These are phyloP conservation scores for Wickerhamomyces xylosicus DNA, from an alignment of 805 yeast genomes.

Conservation along the genomic window DNA sequence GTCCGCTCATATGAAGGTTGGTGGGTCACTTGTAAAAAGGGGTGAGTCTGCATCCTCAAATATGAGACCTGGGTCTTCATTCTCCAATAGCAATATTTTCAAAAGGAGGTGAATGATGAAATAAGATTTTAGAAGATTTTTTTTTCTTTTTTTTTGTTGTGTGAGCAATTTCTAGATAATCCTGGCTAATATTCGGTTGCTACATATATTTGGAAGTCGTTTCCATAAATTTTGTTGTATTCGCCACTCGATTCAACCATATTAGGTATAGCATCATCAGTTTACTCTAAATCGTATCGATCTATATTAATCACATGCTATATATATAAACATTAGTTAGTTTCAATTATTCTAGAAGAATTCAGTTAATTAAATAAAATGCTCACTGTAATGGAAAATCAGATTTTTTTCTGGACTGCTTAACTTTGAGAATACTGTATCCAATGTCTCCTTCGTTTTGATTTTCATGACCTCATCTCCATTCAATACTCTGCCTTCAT, in stretches of 20 bases:
- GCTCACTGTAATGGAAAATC: conserved; percentile 32
- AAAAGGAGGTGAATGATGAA: conserved; percentile 4
- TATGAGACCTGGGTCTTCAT: conserved; percentile 13
- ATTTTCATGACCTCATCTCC: neutral
- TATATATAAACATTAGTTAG: no score
- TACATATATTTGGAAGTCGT: no score
- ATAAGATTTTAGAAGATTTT: no score
- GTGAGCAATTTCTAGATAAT: no score
- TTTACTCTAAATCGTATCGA: no score
- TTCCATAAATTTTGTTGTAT: no score
- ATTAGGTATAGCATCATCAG: no score
- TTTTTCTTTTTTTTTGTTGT: no score
- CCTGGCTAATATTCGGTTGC: no score
- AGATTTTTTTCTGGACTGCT: conserved; percentile 34
- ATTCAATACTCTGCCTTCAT: neutral
- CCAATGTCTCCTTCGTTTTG: conserved; percentile 4
- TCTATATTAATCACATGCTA: no score
- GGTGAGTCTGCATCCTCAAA: conserved; percentile 3
- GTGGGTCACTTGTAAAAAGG: conserved; percentile 5
- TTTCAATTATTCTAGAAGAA: neutral
- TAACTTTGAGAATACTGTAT: conserved; percentile 25
- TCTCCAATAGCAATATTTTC: conserved; percentile 7
- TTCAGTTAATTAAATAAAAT: conserved; percentile 4
- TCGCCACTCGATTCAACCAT: no score
- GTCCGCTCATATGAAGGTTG: conserved; percentile 18